These are phyloP conservation scores for Cryphonectria japonica DNA, from an alignment of 2,329 filamentous ascomycete species.

Conservation along the genomic window DNA sequence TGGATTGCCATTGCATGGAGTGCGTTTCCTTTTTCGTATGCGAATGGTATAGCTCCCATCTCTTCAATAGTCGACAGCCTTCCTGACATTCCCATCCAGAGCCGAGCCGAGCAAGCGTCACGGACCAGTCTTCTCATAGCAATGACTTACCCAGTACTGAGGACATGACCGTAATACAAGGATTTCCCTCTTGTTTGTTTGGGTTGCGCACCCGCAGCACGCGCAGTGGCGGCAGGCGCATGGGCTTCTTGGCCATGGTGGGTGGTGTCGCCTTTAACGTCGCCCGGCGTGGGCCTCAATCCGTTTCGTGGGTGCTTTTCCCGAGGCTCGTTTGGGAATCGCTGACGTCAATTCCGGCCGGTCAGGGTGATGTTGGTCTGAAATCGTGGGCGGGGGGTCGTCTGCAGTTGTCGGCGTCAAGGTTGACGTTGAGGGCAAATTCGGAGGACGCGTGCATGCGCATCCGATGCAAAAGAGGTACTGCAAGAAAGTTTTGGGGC, in stretches of 20 bases:
- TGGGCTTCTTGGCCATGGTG: constrained; percentile 16
- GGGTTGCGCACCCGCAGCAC: constrained; percentile 58
- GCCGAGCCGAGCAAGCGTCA: not conserved
- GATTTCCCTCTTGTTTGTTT: constrained; percentile 53
- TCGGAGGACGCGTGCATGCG: not conserved
- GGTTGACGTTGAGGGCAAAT: not conserved
- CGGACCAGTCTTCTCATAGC: constrained; percentile 9
- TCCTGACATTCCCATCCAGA: not conserved
- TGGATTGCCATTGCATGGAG: not conserved
- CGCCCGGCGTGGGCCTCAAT: constrained; percentile 27
- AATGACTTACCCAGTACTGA: constrained; percentile 57
- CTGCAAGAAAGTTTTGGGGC: constrained; percentile 23
- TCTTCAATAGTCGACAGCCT: not conserved
- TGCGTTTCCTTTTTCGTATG: not conserved
- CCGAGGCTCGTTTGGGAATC: not conserved
- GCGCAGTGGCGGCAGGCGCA: constrained; percentile 58
- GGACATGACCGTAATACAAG: constrained; percentile 61
- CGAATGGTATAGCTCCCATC: not conserved
- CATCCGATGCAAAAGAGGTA: not conserved
- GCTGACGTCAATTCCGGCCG: not conserved
- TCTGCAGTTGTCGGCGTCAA: not conserved
- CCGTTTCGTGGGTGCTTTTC: not conserved
- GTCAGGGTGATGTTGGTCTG: not conserved
- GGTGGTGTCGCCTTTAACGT: constrained; percentile 13
- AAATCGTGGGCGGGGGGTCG: not conserved